Percentiles rank a stretch among this genome's conserved stretches.
phyloP scores from a whole-genome alignment of 106 monocot species.

The Chionographis japonica region DNA sequence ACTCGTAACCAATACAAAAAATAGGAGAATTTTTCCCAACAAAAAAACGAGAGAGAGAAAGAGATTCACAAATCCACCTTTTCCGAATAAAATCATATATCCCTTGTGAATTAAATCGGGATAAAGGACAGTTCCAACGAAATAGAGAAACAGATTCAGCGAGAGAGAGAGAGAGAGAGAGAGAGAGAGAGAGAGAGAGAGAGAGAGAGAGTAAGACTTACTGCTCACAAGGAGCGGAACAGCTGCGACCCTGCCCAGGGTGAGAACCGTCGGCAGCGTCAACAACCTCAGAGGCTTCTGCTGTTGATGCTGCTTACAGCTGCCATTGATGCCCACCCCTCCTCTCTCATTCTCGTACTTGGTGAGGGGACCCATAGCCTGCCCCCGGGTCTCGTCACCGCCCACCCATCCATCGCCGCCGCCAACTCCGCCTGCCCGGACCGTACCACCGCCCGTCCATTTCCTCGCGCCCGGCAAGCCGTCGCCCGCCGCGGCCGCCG shows the following conservation, averaged over 20 bases:
- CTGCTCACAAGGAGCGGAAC: constrained; percentile 60
- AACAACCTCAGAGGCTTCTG: constrained; percentile 22
- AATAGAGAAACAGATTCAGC: too few species aligned
- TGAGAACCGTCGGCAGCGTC: constrained; percentile 62
- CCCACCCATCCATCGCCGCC: too few species aligned
- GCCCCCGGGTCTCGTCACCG: too few species aligned
- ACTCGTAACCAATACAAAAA: too few species aligned
- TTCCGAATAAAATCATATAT: too few species aligned
- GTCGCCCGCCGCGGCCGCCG: too few species aligned
- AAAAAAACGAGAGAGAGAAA: too few species aligned
- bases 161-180: background rate
- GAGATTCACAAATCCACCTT: too few species aligned
- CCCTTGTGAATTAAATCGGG: background rate
- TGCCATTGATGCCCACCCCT: background rate
- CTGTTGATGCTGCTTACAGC: constrained; percentile 1
- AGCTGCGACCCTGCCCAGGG: constrained; percentile 64
- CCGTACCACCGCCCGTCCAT: background rate
- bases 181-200: background rate
- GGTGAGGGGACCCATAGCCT: too few species aligned
- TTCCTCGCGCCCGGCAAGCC: background rate
- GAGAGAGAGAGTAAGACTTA: constrained; percentile 33
- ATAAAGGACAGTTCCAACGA: background rate
- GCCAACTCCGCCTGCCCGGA: too few species aligned
- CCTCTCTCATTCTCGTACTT: background rate
- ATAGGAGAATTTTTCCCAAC: too few species aligned